These are phyloP conservation scores for Aspergillus campestris DNA, from an alignment of 495 filamentous ascomycete species.

Conservation along the genomic window DNA sequence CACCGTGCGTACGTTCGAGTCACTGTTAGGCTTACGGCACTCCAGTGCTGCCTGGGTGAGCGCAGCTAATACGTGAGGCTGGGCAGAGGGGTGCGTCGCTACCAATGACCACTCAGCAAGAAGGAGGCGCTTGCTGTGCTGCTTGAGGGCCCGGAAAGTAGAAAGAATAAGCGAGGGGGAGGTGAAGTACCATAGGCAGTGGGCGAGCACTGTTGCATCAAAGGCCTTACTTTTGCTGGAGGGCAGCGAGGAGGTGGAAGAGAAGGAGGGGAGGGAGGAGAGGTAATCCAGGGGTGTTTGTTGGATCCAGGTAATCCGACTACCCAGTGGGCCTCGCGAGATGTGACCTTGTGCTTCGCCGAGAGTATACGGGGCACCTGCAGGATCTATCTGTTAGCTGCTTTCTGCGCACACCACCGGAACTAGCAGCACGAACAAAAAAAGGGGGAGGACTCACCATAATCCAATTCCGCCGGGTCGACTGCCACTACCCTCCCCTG, in stretches of 20 bases:
- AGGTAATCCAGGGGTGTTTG: constrained; percentile 19
- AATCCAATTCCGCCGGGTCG: constrained; percentile 41
- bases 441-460: constrained; percentile 25
- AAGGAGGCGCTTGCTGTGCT: constrained; percentile 21
- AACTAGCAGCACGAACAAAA: constrained; percentile 3
- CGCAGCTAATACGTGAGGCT: constrained; percentile 20
- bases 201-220: constrained; percentile 38
- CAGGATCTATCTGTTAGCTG: constrained; percentile 6
- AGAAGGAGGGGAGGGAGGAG: constrained; percentile 6
- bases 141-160: constrained; percentile 26
- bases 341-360: constrained; percentile 30
- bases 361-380: constrained; percentile 26
- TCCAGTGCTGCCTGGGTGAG: constrained; percentile 16
- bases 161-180: constrained; percentile 15
- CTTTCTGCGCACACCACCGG: no score
- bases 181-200: constrained; percentile 44
- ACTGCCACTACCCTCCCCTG: constrained; percentile 36
- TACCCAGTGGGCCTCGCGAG: constrained; percentile 22
- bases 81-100: constrained; percentile 13
- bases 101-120: constrained; percentile 33
- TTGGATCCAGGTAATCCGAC: constrained; percentile 32
- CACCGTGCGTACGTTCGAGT: constrained; percentile 39
- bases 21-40: constrained; percentile 15
- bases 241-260: constrained; percentile 8
- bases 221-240: constrained; percentile 16